Evolutionary conservation across 2,329 filamentous ascomycete genomes (phyloP), one percentile per base, ranked within the genome.

Genomic region (Talaromyces sp.): DNA sequence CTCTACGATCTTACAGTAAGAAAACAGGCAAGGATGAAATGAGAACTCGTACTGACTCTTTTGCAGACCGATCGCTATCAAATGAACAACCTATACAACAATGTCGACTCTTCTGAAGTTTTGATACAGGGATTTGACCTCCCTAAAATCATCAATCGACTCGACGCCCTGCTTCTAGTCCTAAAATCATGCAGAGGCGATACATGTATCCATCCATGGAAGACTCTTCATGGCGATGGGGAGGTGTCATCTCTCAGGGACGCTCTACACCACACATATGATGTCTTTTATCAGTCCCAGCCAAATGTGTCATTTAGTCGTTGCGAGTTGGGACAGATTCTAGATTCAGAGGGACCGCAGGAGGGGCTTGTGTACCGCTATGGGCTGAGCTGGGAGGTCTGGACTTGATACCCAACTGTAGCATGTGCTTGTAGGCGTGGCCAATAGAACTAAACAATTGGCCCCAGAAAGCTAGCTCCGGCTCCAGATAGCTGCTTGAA

Each of bases 121-220:
- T 22, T n/a, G 58, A 47, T 14, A 68, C 74, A 22, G 65, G 77
- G 9, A 67, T 71, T 11, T 66, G 68, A 7, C 65, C 66, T 47
- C 33, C 75, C 67, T 1, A 68, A 71, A 4, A 67, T 71, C 3
- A 66, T 73, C 14, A 59, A 54, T 19, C 71, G 78, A 2, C 71
- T 79, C 0, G 76, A 80, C 63, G 71, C 76, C 6, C 69, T 79
- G 1, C 67, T 79, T 1, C 65, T 80, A 39, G 75, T 79, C 1
- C 68, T 79, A 4, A 79, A 80, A 57, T 77, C 78, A 3, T 80
- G 78, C 69, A 72, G 77, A 59, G 75, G 72, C 8, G 41, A 47
- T 3, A 73, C 71, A 3, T 80, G 78, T 60, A 72, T 74, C 39
- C 67, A 74, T 52, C 78, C 78, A 1, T 80, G 78, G 78, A 64